Conservation (phyloP, 345 rosid genomes). For the Carallia brachiata region DNA sequence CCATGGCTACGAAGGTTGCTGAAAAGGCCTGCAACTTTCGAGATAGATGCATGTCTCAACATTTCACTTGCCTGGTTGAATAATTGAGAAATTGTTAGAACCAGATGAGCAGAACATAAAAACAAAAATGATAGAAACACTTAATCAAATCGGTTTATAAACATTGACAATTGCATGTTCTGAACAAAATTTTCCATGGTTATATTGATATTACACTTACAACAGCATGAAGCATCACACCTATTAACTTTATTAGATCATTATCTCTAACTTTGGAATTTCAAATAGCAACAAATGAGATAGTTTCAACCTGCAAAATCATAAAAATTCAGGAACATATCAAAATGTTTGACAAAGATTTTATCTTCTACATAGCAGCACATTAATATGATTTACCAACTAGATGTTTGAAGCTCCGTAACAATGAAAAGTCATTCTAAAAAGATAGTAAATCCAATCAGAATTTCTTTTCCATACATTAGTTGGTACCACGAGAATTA, state of each 20-base stretch:
- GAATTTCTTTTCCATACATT: background rate
- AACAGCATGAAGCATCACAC: too few relatives aligned
- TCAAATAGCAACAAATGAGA: too few relatives aligned
- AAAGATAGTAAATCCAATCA: background rate
- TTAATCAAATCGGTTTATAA: background rate
- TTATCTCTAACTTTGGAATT: too few relatives aligned
- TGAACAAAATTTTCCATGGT: too few relatives aligned
- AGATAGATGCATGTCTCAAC: conserved; percentile 58
- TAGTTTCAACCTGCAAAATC: background rate
- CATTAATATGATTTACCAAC: background rate
- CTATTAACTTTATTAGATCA: too few relatives aligned
- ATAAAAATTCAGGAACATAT: background rate
- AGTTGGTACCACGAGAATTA: background rate
- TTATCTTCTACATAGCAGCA: background rate
- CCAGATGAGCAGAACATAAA: background rate
- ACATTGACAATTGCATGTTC: background rate
- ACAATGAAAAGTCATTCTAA: background rate
- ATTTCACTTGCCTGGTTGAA: conserved; percentile 64
- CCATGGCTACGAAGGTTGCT: conserved; percentile 82
- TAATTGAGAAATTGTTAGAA: conserved; percentile 16
- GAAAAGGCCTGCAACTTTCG: conserved; percentile 57
- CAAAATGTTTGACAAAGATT: background rate
- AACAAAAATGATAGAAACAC: conserved; percentile 4
- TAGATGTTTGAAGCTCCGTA: background rate
- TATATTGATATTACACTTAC: too few relatives aligned